These are phyloP conservation scores for Neurospora hispaniola DNA, from an alignment of 495 filamentous ascomycete genomes.

Conservation along the genomic window DNA sequence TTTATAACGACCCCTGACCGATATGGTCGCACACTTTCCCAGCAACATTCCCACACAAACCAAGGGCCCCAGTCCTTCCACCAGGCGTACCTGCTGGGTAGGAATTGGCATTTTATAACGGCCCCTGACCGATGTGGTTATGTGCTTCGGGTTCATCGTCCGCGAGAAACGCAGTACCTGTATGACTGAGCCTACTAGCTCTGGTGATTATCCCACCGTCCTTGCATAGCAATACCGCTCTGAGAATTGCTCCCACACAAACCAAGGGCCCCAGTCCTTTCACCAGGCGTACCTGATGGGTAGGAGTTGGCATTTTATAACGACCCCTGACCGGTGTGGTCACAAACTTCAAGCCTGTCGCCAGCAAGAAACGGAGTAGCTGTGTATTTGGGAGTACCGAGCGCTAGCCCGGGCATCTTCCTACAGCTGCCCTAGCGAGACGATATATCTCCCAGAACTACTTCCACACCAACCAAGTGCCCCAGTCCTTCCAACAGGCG, in stretches of 20 bases:
- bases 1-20: conserved; percentile 3
- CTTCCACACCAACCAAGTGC: too few species aligned
- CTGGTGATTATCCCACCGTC: conserved; percentile 2
- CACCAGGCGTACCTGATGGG: neutral
- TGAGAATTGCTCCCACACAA: neutral
- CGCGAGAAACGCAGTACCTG: neutral
- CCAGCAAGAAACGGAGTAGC: too few species aligned
- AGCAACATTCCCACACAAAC: neutral
- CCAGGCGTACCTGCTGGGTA: conserved; percentile 4
- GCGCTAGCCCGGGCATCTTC: too few species aligned
- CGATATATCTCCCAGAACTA: too few species aligned
- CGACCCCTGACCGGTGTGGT: neutral
- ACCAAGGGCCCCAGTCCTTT: conserved; percentile 7
- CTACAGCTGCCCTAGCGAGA: too few species aligned
- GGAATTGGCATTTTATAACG: conserved; percentile 2
- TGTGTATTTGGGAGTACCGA: too few species aligned
- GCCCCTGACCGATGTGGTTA: neutral
- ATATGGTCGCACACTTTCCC: neutral
- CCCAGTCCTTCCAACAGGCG: too few species aligned
- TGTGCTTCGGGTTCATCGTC: neutral
- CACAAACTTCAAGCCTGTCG: neutral
- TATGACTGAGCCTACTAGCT: neutral
- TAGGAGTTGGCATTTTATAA: neutral
- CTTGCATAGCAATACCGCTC: neutral
- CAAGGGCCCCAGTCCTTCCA: conserved; percentile 4